A percentile compares a stretch with the other conserved stretches of the same genome.
These are phyloP conservation scores for Trichophyton schoenleinii DNA, from an alignment of 2,329 filamentous ascomycete species.

Conservation along the genomic window DNA sequence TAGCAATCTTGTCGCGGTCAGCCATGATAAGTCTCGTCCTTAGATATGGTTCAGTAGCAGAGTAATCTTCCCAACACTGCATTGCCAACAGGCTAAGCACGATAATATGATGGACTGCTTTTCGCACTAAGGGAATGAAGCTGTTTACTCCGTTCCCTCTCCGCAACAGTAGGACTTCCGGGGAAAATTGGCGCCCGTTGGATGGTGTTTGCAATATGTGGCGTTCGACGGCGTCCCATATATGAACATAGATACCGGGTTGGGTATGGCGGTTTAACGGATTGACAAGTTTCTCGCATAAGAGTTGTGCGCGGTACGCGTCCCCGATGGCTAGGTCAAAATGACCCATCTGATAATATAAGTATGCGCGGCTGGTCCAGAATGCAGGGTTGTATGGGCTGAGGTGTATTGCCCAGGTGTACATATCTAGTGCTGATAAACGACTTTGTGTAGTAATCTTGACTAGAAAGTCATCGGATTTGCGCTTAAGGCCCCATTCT, in stretches of 20 bases:
- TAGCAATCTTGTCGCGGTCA: conserved; percentile 16
- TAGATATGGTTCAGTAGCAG: conserved; percentile 15
- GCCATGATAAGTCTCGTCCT: conserved; percentile 12
- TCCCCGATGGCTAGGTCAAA: conserved; percentile 29
- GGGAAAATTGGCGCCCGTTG: conserved; percentile 7
- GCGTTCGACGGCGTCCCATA: conserved; percentile 24
- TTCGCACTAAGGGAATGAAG: conserved; percentile 22
- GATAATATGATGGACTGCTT: conserved; percentile 20
- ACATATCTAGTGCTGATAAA: conserved; percentile 23
- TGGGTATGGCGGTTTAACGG: conserved; percentile 14
- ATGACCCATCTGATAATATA: conserved; percentile 22
- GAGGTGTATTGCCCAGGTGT: conserved; percentile 24
- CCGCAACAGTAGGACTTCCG: conserved; percentile 16
- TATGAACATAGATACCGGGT: conserved; percentile 20
- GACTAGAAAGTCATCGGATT: conserved; percentile 13
- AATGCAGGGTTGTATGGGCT: conserved; percentile 29
- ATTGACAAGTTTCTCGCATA: conserved; percentile 22
- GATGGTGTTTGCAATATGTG: conserved; percentile 18
- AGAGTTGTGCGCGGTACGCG: conserved; percentile 24
- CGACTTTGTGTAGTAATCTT: conserved; percentile 10
- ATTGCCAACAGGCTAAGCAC: conserved; percentile 22
- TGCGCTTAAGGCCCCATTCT: conserved; percentile 18
- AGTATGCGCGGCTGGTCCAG: conserved; percentile 26
- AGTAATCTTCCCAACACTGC: conserved; percentile 22
- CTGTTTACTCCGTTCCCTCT: conserved; percentile 18